phyloP scores from a whole-genome alignment of 306 rosid species.

The Prunus mongolica region DNA sequence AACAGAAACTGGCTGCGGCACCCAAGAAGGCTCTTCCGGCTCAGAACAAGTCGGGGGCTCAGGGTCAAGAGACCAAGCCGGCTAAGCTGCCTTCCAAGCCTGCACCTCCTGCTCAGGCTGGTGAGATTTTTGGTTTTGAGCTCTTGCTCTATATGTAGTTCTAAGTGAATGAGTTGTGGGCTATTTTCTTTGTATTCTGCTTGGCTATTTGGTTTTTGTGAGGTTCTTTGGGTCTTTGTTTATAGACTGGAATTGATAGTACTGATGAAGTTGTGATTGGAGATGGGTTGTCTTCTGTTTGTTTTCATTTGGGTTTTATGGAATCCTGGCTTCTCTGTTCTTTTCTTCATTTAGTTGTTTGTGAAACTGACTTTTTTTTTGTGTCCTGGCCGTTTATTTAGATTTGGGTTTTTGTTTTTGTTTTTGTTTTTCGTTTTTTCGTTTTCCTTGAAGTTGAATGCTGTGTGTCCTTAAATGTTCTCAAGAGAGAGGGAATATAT shows the following conservation, averaged over 20 bases:
- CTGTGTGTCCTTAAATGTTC: not conserved
- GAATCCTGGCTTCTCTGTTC: not conserved
- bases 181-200: too few relatives aligned
- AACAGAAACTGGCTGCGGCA: conserved; percentile 40
- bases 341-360: too few relatives aligned
- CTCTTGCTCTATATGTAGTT: not conserved
- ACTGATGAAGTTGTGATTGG: not conserved
- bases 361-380: not conserved
- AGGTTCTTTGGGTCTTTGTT: not conserved
- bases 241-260: too few relatives aligned
- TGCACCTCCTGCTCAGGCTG: conserved; percentile 76
- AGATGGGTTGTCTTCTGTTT: not conserved
- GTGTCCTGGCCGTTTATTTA: not conserved
- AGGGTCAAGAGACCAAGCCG: conserved; percentile 37
- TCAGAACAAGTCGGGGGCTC: conserved; percentile 41
- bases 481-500: not conserved
- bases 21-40: conserved; percentile 30
- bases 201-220: not conserved
- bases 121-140: conserved; percentile 31
- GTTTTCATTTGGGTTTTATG: not conserved
- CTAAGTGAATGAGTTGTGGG: not conserved
- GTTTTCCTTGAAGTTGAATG: not conserved
- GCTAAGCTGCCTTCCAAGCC: conserved; percentile 85
- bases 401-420: not conserved
- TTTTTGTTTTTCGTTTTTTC: not conserved